Evolutionary conservation across 768 basidiomycete genomes (phyloP).

Genomic region (Mrakia blollopis): DNA sequence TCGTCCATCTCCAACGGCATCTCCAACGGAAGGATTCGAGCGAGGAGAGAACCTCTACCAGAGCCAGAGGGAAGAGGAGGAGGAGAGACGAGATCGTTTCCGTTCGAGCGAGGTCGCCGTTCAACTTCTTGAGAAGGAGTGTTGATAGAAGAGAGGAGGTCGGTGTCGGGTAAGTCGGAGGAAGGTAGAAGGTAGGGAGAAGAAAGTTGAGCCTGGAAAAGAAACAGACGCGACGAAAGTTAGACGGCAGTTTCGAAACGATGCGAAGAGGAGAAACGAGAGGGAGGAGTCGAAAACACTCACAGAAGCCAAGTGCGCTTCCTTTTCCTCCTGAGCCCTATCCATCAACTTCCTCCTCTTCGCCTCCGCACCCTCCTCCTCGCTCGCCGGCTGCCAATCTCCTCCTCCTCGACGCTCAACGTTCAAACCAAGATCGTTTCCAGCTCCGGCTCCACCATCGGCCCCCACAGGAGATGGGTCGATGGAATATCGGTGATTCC

Average conservation of each 20-base stretch:
- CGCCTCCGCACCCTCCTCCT: not conserved
- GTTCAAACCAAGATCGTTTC: not conserved
- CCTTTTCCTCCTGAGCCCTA: not conserved
- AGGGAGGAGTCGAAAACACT: not conserved
- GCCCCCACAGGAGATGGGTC: not conserved
- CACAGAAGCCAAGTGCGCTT: not conserved
- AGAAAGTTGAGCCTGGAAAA: not conserved
- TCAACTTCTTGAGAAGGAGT: not conserved
- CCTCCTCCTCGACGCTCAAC: not conserved
- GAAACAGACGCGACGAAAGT: not conserved
- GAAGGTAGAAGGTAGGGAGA: not conserved
- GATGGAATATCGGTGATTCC: not conserved
- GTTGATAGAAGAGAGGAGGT: not conserved
- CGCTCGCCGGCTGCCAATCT: not conserved
- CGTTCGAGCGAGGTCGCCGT: not conserved
- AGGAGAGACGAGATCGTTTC: not conserved
- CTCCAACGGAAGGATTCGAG: not conserved
- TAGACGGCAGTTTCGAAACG: not conserved
- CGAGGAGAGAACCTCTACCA: not conserved
- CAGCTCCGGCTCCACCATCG: not conserved
- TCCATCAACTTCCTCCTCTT: not conserved
- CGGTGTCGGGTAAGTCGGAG: not conserved
- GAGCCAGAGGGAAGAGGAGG: not conserved
- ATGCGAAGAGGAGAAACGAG: not conserved
- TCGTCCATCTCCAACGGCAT: not conserved